Evolutionary conservation across 1,284 basidiomycete species (phyloP), one percentile per base, ranked within the genome.

Genomic region (Ceratobasidium sp.): DNA sequence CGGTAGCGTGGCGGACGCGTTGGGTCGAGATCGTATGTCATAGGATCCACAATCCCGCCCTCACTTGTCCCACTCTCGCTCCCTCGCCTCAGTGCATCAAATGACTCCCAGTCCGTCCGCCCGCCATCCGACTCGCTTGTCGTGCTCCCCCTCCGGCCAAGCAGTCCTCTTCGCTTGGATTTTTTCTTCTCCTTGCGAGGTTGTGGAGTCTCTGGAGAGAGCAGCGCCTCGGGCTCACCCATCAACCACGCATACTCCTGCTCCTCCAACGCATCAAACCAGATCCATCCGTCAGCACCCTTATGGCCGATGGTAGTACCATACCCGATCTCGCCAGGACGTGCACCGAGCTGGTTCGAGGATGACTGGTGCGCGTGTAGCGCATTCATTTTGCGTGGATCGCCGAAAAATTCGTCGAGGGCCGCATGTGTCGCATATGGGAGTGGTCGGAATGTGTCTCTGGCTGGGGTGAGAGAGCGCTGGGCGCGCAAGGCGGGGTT

Each of bases 351-450:
- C 35, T 75, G 73, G 35, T 65, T 52, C 60, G 73, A 65, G 20
- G 73, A 16, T 7, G 73, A 65, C 35, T 76, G 73, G 38, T 76
- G 73, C 52, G 73, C 64, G 44, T 76, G 62, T 10, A 76, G 23
- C 64, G 73, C 73, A 59, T 76, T 67, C 73, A 76, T 76, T 41
- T 76, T 76, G 62, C 64, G 73, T 76, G 62, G 73, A 23, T 76
- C 64, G 35, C 73, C 73, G 38, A 76, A 76, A 57, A 76, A 76
- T 14, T 76, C 64, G 64, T 76, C 73, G 35, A 67, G 52, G 12
- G 73, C 73, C 18, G 64, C 73, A 57, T 76, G 73, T 12, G 73
- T 76, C 62, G 73, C 64, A 46, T 76, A 76, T 20, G 73, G 73
- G 20, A 76, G 64, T 46, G 73, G 73, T 38, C 73, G 64, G 23